Percentiles rank a stretch among this genome's conserved stretches.
phyloP scores from a whole-genome alignment of 1,284 basidiomycete species.

The Sporisorium reilianum region DNA sequence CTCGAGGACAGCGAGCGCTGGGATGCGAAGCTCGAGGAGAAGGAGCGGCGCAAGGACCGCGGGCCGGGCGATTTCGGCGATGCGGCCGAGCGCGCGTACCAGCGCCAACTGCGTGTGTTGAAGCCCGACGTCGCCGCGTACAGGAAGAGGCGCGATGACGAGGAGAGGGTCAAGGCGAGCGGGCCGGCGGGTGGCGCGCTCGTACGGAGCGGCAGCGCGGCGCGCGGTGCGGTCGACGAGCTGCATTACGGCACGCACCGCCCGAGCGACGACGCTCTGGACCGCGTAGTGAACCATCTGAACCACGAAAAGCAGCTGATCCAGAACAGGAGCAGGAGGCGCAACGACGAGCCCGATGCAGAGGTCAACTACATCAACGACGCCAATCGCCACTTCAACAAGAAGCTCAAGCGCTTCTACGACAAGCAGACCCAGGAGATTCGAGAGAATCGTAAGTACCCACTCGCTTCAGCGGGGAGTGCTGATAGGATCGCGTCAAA shows the following conservation, averaged over 20 bases:
- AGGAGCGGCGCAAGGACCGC: slow-evolving; percentile 81
- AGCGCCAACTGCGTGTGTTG: slow-evolving; percentile 85
- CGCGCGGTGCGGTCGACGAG: neutral
- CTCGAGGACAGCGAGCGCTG: slow-evolving; percentile 94
- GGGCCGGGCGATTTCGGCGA: slow-evolving; percentile 92
- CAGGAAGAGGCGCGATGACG: slow-evolving; percentile 83
- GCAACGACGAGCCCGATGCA: slow-evolving; percentile 88
- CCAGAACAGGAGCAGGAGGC: slow-evolving; percentile 83
- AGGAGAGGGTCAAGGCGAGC: neutral
- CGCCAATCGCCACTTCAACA: slow-evolving; percentile 96
- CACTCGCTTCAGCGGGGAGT: neutral
- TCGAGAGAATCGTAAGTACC: slow-evolving; percentile 55
- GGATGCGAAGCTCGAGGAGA: slow-evolving; percentile 86
- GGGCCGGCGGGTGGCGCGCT: slow-evolving; percentile 4
- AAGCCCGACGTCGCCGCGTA: slow-evolving; percentile 88
- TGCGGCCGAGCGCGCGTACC: slow-evolving; percentile 87
- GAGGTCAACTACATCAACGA: slow-evolving; percentile 99
- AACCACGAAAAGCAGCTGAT: slow-evolving; percentile 77
- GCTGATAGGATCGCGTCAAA: neutral
- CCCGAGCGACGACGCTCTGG: slow-evolving; percentile 92
- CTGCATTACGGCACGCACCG: slow-evolving; percentile 86
- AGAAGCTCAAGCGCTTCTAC: slow-evolving; percentile 97
- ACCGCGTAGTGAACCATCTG: slow-evolving; percentile 89
- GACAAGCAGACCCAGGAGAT: slow-evolving; percentile 93
- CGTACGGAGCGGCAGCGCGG: neutral